Percentiles rank a stretch among this genome's conserved stretches.
phyloP scores from a whole-genome alignment of 1,284 basidiomycete genomes.

The Cryptococcus depauperatus region DNA sequence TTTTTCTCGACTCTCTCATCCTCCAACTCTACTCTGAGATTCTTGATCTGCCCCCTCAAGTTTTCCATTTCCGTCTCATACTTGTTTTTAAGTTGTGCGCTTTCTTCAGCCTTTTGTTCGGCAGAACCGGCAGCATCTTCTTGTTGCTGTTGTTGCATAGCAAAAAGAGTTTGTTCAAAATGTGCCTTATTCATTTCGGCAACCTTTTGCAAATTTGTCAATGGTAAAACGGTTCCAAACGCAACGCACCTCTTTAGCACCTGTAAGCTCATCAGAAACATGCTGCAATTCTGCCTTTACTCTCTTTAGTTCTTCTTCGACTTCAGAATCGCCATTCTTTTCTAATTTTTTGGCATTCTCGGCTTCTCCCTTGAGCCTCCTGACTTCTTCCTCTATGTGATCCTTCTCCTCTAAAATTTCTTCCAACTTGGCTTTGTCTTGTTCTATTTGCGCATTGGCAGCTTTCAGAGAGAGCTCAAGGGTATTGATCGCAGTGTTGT shows the following conservation, averaged over 20 bases:
- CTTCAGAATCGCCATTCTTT: slow-evolving; percentile 4
- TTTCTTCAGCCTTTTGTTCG: slow-evolving; percentile 5
- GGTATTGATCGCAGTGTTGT: slow-evolving; percentile 3
- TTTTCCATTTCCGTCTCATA: slow-evolving; percentile 5
- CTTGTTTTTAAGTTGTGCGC: slow-evolving; percentile 3
- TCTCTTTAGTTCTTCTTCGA: slow-evolving; percentile 15
- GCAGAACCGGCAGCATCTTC: slow-evolving; percentile 3
- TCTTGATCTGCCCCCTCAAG: slow-evolving; percentile 1
- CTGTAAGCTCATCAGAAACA: slow-evolving; percentile 30
- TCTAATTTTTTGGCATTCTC: slow-evolving; percentile 2
- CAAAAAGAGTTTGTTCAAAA: slow-evolving; percentile 24
- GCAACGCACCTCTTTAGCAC: slow-evolving; percentile 27
- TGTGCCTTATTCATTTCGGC: slow-evolving; percentile 38
- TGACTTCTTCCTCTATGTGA: slow-evolving; percentile 8
- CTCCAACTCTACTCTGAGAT: slow-evolving; percentile 6
- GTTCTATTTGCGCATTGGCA: slow-evolving; percentile 6
- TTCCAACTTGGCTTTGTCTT: slow-evolving; percentile 6
- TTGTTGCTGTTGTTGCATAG: slow-evolving; percentile 15
- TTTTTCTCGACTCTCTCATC: slow-evolving; percentile 18
- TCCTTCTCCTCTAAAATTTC: slow-evolving; percentile 7
- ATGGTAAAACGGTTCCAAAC: too few relatives aligned
- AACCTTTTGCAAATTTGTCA: slow-evolving; percentile 16
- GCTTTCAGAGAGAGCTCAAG: slow-evolving; percentile 5
- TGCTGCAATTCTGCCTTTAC: slow-evolving; percentile 21
- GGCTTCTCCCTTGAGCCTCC: slow-evolving; percentile 4